A percentile compares a stretch with the other conserved stretches of the same genome.
These are phyloP conservation scores for Elongisporangium undulatum DNA, from an alignment of 352 stramenopile genomes.

Conservation along the genomic window DNA sequence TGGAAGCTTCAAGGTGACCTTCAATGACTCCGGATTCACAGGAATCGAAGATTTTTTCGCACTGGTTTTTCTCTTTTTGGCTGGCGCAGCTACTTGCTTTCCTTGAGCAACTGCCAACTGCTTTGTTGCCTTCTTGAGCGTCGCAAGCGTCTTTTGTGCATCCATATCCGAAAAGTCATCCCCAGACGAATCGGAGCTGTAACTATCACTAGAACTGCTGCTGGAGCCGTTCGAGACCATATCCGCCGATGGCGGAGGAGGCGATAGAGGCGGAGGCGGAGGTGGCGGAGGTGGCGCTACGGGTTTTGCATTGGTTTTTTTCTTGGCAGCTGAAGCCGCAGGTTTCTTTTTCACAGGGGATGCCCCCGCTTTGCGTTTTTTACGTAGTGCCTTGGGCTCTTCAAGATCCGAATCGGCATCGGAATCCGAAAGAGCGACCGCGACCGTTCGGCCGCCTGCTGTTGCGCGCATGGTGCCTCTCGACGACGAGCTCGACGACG, in stretches of 20 bases:
- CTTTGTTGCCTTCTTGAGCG: slow-evolving; percentile 12
- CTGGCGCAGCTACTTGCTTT: slow-evolving; percentile 8
- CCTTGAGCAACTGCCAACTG: slow-evolving; percentile 11
- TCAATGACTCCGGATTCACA: slow-evolving; percentile 31
- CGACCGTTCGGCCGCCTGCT: slow-evolving; percentile 3
- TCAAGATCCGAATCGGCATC: slow-evolving; percentile 28
- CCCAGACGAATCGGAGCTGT: slow-evolving; percentile 47
- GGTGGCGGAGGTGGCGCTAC: slow-evolving; percentile 14
- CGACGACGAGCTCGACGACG: slow-evolving; percentile 28
- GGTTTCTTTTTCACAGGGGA: slow-evolving; percentile 16
- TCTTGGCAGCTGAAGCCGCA: slow-evolving; percentile 10
- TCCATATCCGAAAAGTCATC: slow-evolving; percentile 31
- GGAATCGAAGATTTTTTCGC: slow-evolving; percentile 4
- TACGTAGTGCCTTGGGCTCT: slow-evolving; percentile 9
- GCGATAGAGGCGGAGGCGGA: slow-evolving; percentile 18
- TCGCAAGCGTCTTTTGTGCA: slow-evolving; percentile 14
- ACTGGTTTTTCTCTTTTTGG: slow-evolving; percentile 19
- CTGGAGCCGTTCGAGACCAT: slow-evolving; percentile 29
- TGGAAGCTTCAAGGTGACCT: slow-evolving; percentile 56
- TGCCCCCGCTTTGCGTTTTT: slow-evolving; percentile 11
- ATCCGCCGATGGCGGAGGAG: slow-evolving; percentile 20
- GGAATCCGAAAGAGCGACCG: slow-evolving; percentile 16
- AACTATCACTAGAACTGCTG: slow-evolving; percentile 51
- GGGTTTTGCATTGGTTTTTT: background rate
- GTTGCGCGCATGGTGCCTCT: slow-evolving; percentile 5